phyloP scores from a whole-genome alignment of 352 stramenopile genomes.

The Phytophthora tubulina region DNA sequence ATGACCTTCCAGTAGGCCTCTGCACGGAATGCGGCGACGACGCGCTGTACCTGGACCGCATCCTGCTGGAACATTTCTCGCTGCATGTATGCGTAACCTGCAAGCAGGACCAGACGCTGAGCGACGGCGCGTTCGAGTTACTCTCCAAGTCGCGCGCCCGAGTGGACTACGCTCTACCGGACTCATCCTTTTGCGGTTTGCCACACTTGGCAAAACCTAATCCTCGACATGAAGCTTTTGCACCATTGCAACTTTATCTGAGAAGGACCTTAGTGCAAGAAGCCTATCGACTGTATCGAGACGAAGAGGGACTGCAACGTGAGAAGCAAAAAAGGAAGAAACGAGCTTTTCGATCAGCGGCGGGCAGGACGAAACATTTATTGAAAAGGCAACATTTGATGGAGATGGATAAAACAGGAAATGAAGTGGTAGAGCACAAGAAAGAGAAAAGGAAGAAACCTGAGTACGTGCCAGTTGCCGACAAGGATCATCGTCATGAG shows the following conservation, averaged over 20 bases:
- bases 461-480: slow-evolving; percentile 49
- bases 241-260: slow-evolving; percentile 73
- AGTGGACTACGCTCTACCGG: slow-evolving; percentile 65
- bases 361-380: slow-evolving; percentile 65
- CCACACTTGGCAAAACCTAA: slow-evolving; percentile 67
- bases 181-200: slow-evolving; percentile 65
- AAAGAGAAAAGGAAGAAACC: slow-evolving; percentile 21
- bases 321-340: slow-evolving; percentile 61
- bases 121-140: slow-evolving; percentile 65
- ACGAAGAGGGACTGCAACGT: slow-evolving; percentile 48
- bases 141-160: slow-evolving; percentile 69
- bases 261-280: slow-evolving; percentile 62
- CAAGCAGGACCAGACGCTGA: slow-evolving; percentile 67
- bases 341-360: slow-evolving; percentile 58
- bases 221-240: slow-evolving; percentile 71
- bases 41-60: slow-evolving; percentile 55
- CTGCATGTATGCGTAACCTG: slow-evolving; percentile 68
- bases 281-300: slow-evolving; percentile 59
- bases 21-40: slow-evolving; percentile 66
- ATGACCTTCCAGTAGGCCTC: slow-evolving; percentile 41
- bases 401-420: slow-evolving; percentile 14
- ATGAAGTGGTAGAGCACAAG: slow-evolving; percentile 7
- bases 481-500: slow-evolving; percentile 71
- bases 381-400: slow-evolving; percentile 58
- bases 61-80: slow-evolving; percentile 63